Base-by-base conservation (phyloP, 305 asterid genomes). In the Solanum hybrid region DNA sequence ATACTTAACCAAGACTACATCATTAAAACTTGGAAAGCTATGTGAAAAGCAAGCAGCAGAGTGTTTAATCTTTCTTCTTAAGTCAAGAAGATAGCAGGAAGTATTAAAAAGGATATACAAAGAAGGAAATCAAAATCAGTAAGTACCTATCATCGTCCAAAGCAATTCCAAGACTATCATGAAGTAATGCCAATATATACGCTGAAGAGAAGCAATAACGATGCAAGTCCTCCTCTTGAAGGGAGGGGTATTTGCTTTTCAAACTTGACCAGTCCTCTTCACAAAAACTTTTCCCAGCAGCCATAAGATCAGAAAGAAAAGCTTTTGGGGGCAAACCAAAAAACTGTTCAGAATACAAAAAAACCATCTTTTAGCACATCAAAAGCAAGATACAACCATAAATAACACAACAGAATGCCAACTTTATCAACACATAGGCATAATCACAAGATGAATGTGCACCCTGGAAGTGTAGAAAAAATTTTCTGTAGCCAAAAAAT, bases 151-250 rank as follows among this genome's bases (percentile, higher is more conserved):
- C 91, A 91, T 96, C 98, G 85, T 96, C 92, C 91, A 97, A 90
- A 90, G 95, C 94, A 90, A 97, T 93, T 93, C 99, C 99, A 87
- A 97, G 99, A 89, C 98, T 95, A 89, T 97, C 99, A 72, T 97
- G 99, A 89, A 97, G 99, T 88, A 96, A 76, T 89, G 99, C 99
- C 60, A 97, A 96, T 31, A 97, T 97, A 90, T 96, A 97, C 64
- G 99, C 99, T 36, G 99, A 95, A 73, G 99, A 97, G 92, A 97
- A 97, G 95, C 99, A 96, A 93, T 95, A 95, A n/a, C 92, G 98
- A 89, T 89, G 93, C 90, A 97, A 94, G 66, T 95, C 98, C 89
- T 96, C 99, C 86, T 94, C 98, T 56, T 92, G 94, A 36, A 94
- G 92, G 56, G 93, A 91, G 38, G 66, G 88, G 93, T 97, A 93